Evolutionary conservation across 2,329 filamentous ascomycete genomes (phyloP).

Genomic region (Arthrobotrys entomopaga): DNA sequence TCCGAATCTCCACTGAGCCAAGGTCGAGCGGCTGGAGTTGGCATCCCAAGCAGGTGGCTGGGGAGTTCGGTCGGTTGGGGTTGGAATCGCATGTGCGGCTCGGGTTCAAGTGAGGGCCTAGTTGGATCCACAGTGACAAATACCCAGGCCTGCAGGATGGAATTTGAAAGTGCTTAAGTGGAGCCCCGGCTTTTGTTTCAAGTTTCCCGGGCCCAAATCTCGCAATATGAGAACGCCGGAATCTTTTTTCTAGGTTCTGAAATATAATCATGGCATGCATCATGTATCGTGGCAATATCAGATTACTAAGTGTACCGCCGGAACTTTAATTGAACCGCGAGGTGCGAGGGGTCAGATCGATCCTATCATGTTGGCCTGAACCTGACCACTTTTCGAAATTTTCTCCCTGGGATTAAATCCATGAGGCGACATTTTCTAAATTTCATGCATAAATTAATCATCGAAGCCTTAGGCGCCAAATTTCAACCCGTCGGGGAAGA

Average conservation of each 20-base stretch:
- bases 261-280: slow-evolving; percentile 8
- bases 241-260: slow-evolving; percentile 6
- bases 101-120: slow-evolving; percentile 33
- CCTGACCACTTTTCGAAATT: too few relatives aligned
- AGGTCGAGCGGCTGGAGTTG: slow-evolving; percentile 35
- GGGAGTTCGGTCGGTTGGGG: slow-evolving; percentile 10
- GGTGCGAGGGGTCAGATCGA: slow-evolving; percentile 29
- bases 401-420: too few relatives aligned
- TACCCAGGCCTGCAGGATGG: slow-evolving; percentile 46
- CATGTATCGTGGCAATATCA: slow-evolving; percentile 3
- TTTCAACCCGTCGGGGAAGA: too few relatives aligned
- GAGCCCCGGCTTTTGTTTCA: slow-evolving; percentile 22
- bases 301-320: slow-evolving; percentile 20
- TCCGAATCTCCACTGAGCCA: slow-evolving; percentile 34
- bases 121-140: slow-evolving; percentile 54
- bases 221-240: slow-evolving; percentile 11
- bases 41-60: slow-evolving; percentile 15
- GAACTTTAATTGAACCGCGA: slow-evolving; percentile 15
- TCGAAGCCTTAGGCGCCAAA: too few relatives aligned
- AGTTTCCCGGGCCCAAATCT: slow-evolving; percentile 28
- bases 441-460: too few relatives aligned
- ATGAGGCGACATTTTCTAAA: too few relatives aligned
- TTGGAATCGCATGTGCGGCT: slow-evolving; percentile 50
- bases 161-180: too few relatives aligned
- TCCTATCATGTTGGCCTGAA: not conserved